Evolutionary conservation across 2,329 filamentous ascomycete species (phyloP), one percentile per base, ranked within the genome.

Genomic region (Colletotrichum sp.): DNA sequence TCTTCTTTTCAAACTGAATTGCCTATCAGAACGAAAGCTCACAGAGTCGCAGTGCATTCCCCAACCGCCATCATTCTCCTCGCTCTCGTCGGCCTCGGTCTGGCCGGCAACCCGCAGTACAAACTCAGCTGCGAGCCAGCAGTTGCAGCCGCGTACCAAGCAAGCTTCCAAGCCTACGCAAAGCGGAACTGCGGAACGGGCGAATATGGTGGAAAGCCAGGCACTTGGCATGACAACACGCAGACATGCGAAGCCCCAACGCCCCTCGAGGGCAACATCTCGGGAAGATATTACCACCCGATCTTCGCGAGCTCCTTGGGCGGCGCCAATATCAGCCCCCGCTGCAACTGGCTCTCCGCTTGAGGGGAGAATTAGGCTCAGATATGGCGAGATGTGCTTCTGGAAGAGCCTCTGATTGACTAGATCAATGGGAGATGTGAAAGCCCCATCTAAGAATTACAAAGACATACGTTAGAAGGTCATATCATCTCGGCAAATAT

Each of bases 21-120:
- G 32, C 13, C 0, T 7, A 15, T 7, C 0, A 34, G 44, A 49
- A 49, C 10, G 1, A 49, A 49, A 1, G n/a, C 10, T 13, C 18
- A 52, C n/a, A 21, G 6, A 21, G 16, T 21, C n/a, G 21, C 10
- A 52, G 4, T 52, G 44, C n/a, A 21, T 21, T 21, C 10, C 10
- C 10, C 44, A 52, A 52, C 6, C 0, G 44, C 44, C 44, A 49
- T 49, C n/a, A 13, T 21, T 21, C n/a, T 52, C n/a, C 0, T 21
- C 44, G 44, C n/a, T 8, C 44, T 52, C 6, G 44, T 13, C 44
- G n/a, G n/a, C 44, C 44, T 52, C 12, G 44, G 44, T 3, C 10
- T 21, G 2, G n/a, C 44, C n/a, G 44, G 44, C 44, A 52, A 52
- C 44, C 10, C n/a, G 6, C 10, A 52, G 44, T 52, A 21, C 44